Percentiles rank a stretch among this genome's conserved stretches.
These are phyloP conservation scores for Penicillium daleae DNA, from an alignment of 495 filamentous ascomycete genomes.

Conservation along the genomic window DNA sequence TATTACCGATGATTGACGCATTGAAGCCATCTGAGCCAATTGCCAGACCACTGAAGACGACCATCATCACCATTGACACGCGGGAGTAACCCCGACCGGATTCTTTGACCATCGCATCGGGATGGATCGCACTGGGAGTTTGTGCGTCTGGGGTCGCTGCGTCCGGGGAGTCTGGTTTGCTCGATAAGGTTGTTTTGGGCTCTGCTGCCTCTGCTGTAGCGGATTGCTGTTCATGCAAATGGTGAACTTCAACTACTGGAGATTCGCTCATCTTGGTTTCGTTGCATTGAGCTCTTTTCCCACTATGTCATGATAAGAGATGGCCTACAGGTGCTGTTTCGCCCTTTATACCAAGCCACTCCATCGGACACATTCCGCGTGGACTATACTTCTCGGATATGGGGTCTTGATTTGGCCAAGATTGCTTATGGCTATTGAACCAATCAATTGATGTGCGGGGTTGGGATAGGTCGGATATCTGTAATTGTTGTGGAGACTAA, in stretches of 20 bases:
- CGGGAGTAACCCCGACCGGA: constrained; percentile 21
- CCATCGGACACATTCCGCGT: background rate
- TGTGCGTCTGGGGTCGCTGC: background rate
- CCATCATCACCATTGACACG: constrained; percentile 31
- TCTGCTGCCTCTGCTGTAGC: background rate
- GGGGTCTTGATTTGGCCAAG: constrained; percentile 2
- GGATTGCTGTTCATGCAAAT: background rate
- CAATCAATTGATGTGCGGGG: constrained; percentile 14
- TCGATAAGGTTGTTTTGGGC: background rate
- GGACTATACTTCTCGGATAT: background rate
- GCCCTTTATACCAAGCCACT: constrained; percentile 9
- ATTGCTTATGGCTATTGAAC: constrained; percentile 1
- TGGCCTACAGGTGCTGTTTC: background rate
- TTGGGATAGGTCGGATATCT: background rate
- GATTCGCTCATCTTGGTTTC: constrained; percentile 12
- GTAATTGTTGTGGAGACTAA: background rate
- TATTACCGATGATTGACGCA: constrained; percentile 35
- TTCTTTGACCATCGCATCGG: constrained; percentile 8
- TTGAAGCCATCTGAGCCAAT: constrained; percentile 38
- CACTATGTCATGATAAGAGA: background rate
- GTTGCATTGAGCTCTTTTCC: background rate
- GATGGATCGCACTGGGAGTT: background rate
- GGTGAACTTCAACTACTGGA: background rate
- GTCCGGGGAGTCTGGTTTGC: background rate
- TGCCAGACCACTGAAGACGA: constrained; percentile 33